phyloP scores from a whole-genome alignment of 2,329 filamentous ascomycete genomes.

The Coniella lustricola region DNA sequence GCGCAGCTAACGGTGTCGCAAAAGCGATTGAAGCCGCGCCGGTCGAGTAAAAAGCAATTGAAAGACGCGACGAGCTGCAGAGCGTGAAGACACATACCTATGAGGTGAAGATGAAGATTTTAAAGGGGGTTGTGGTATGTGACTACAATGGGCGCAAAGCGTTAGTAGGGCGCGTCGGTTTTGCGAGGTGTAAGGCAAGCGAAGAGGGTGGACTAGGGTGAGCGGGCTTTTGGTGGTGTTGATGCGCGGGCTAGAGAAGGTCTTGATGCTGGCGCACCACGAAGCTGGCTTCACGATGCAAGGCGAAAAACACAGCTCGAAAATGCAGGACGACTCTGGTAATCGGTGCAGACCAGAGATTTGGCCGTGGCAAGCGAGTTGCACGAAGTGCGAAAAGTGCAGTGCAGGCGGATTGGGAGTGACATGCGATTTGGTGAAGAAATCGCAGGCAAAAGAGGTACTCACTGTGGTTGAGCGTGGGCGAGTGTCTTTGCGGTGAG shows the following conservation, averaged over 20 bases:
- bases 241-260: constrained; percentile 16
- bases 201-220: not conserved
- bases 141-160: constrained; percentile 19
- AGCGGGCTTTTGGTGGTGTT: constrained; percentile 14
- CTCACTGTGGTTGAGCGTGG: constrained; percentile 29
- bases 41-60: constrained; percentile 26
- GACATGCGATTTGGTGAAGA: constrained; percentile 32
- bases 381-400: constrained; percentile 11
- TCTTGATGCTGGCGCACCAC: constrained; percentile 14
- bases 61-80: constrained; percentile 27
- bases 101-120: constrained; percentile 18
- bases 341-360: constrained; percentile 5
- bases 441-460: constrained; percentile 14
- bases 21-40: constrained; percentile 32
- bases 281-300: constrained; percentile 5
- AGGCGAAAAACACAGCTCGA: constrained; percentile 6
- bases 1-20: constrained; percentile 24
- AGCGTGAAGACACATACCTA: constrained; percentile 30
- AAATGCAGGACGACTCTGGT: constrained; percentile 1
- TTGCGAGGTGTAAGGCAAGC: not conserved
- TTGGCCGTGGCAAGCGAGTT: not conserved
- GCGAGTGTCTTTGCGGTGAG: constrained; percentile 42
- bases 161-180: constrained; percentile 7
- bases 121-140: constrained; percentile 20
- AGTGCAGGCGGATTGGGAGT: constrained; percentile 18